Conservation (phyloP, 2,329 filamentous ascomycete genomes). For the Pleochaeta shiraiana region DNA sequence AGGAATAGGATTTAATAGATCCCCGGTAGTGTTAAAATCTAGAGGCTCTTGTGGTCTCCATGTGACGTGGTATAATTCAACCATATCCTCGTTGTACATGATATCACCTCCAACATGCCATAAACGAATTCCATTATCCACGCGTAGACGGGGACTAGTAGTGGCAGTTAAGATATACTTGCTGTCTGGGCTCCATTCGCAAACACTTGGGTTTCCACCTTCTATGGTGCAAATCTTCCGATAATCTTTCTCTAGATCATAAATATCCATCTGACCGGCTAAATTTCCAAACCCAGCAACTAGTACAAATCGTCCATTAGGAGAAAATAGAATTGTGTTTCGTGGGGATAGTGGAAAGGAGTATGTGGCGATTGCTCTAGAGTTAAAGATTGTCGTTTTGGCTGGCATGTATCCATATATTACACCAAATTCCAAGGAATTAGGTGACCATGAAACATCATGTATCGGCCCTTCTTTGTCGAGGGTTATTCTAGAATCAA, state of each 20-base stretch:
- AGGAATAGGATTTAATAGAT: conserved; percentile 55
- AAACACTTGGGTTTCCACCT: conserved; percentile 86
- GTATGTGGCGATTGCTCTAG: conserved; percentile 60
- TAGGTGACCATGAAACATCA: conserved; percentile 96
- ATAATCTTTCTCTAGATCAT: conserved; percentile 88
- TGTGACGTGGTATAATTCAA: conserved; percentile 73
- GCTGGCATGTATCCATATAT: conserved; percentile 99
- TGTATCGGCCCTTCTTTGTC: conserved; percentile 98
- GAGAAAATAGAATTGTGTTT: conserved; percentile 91
- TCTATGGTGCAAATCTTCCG: conserved; percentile 85
- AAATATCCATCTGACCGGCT: conserved; percentile 93
- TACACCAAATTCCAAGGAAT: conserved; percentile 93
- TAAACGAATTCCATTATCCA: conserved; percentile 89
- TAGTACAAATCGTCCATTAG: conserved; percentile 76
- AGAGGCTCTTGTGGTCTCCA: conserved; percentile 60
- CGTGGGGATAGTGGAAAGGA: conserved; percentile 71
- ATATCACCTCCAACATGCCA: conserved; percentile 79
- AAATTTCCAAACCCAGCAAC: conserved; percentile 96
- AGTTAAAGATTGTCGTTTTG: conserved; percentile 96
- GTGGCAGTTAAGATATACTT: conserved; percentile 95
- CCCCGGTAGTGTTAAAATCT: conserved; percentile 35
- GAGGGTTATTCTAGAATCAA: conserved; percentile 76
- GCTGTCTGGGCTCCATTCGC: conserved; percentile 93
- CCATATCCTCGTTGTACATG: conserved; percentile 93
- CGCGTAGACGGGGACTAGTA: conserved; percentile 79